These are phyloP conservation scores for Puccinia triticina DNA, from an alignment of 1,284 basidiomycete genomes.

Conservation along the genomic window DNA sequence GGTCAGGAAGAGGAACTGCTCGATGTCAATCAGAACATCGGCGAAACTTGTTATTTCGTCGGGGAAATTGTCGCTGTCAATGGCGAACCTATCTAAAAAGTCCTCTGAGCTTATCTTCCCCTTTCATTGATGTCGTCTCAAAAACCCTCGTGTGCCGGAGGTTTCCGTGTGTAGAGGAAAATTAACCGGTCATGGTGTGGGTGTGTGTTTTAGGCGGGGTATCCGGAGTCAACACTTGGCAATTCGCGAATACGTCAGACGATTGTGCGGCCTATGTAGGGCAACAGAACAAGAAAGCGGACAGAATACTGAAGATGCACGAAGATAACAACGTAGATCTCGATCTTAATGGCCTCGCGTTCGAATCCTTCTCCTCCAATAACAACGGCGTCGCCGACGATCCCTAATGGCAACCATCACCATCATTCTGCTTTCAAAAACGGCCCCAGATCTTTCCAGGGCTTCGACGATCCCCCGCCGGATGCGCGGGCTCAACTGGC, in stretches of 20 bases:
- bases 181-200: neutral
- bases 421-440: too few relatives aligned
- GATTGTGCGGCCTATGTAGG: slow-evolving; percentile 39
- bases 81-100: slow-evolving; percentile 40
- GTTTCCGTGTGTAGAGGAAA: too few relatives aligned
- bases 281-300: slow-evolving; percentile 5
- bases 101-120: slow-evolving; percentile 19
- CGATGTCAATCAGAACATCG: slow-evolving; percentile 34
- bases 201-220: slow-evolving; percentile 18
- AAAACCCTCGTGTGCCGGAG: neutral
- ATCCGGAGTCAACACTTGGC: slow-evolving; percentile 42
- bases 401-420: too few relatives aligned
- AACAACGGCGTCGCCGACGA: too few relatives aligned
- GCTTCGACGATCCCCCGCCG: too few relatives aligned
- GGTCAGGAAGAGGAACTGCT: slow-evolving; percentile 33
- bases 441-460: too few relatives aligned
- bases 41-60: slow-evolving; percentile 37
- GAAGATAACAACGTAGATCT: neutral
- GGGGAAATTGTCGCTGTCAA: slow-evolving; percentile 33
- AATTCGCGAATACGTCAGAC: slow-evolving; percentile 34
- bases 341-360: neutral
- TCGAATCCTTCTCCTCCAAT: too few relatives aligned
- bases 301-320: neutral
- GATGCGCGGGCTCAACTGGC: too few relatives aligned
- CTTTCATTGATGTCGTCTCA: neutral